Conservation (phyloP, 208 protist species). For the Strigomonas galati region DNA sequence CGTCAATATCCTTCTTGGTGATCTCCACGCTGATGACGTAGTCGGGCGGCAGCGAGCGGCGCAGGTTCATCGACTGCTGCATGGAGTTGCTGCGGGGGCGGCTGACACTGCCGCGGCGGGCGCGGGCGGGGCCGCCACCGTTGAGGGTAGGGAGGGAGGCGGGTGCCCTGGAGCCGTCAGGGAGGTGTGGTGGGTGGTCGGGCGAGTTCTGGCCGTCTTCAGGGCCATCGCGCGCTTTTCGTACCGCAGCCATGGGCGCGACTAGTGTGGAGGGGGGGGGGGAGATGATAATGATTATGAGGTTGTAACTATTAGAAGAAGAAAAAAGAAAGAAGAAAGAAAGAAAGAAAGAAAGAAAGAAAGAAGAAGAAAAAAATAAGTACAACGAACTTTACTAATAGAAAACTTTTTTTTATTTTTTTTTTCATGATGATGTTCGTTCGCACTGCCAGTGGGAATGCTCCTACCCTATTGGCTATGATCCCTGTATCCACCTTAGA, state of each 20-base stretch:
- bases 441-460: no score
- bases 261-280: no score
- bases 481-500: no score
- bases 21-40: slow-evolving; percentile 24
- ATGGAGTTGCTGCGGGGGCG: slow-evolving; percentile 6
- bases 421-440: slow-evolving; percentile 7
- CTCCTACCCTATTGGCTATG: no score
- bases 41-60: slow-evolving; percentile 14
- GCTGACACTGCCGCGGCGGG: background rate
- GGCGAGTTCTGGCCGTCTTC: background rate
- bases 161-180: background rate
- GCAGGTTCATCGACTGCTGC: slow-evolving; percentile 3
- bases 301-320: background rate
- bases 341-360: slow-evolving; percentile 14
- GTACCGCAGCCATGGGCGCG: no score
- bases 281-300: background rate
- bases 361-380: slow-evolving; percentile 3
- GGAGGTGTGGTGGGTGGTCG: background rate
- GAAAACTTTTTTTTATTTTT: slow-evolving; percentile 11
- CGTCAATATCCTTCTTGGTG: slow-evolving; percentile 49
- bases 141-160: slow-evolving; percentile 1
- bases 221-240: background rate
- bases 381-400: background rate
- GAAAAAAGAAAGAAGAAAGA: slow-evolving; percentile 8
- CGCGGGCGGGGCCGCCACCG: background rate